These are phyloP conservation scores for Daldinia sp. DNA, from an alignment of 2,329 filamentous ascomycete genomes.

Conservation along the genomic window DNA sequence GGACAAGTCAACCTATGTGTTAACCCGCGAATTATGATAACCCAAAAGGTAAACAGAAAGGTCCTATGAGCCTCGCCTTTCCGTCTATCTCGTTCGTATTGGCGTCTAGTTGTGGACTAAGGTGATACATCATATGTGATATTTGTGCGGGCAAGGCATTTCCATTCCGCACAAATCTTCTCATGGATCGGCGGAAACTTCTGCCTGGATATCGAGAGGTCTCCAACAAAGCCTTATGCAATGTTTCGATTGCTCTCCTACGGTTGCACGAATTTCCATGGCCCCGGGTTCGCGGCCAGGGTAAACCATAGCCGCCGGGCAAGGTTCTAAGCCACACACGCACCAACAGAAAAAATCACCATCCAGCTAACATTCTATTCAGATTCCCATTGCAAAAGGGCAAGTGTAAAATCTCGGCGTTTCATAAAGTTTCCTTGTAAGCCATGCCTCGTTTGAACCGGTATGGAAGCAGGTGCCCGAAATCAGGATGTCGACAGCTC, in stretches of 20 bases:
- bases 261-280: neutral
- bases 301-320: neutral
- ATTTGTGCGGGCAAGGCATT: slow-evolving; percentile 12
- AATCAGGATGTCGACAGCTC: neutral
- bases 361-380: neutral
- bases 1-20: neutral
- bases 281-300: neutral
- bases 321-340: neutral
- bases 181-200: neutral
- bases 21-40: neutral
- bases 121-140: neutral
- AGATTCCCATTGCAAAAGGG: neutral
- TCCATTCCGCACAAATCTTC: neutral
- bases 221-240: neutral
- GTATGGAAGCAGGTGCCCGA: neutral
- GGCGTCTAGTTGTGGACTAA: neutral
- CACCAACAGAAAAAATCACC: neutral
- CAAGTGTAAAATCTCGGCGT: neutral
- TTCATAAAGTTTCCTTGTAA: neutral
- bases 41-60: neutral
- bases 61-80: neutral
- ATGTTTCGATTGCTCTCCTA: neutral
- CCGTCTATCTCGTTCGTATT: neutral
- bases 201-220: neutral
- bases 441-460: neutral